These are phyloP conservation scores for Mortierella sp. DNA, from an alignment of 371 early-diverging fungal species.

Conservation along the genomic window DNA sequence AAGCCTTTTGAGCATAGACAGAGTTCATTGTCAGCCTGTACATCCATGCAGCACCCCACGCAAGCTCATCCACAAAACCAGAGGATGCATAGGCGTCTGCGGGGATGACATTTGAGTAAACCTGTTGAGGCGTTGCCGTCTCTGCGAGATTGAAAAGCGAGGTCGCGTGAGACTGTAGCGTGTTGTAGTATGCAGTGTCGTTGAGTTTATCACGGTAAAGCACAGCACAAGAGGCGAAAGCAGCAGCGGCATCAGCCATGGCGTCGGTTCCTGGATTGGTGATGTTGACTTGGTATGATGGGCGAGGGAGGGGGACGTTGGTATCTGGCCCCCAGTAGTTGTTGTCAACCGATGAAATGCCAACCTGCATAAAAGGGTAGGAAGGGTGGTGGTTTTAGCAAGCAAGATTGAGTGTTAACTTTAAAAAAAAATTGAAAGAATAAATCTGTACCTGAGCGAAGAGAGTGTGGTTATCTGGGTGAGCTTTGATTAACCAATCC, in stretches of 20 bases:
- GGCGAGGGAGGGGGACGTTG: conserved; percentile 67
- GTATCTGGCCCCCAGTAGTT: conserved; percentile 61
- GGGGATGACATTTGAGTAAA: conserved; percentile 64
- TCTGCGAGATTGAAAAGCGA: conserved; percentile 58
- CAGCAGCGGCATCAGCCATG: conserved; percentile 70
- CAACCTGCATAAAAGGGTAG: conserved; percentile 29
- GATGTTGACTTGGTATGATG: conserved; percentile 64
- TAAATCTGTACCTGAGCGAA: conserved; percentile 52
- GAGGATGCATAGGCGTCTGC: conserved; percentile 59
- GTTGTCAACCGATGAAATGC: conserved; percentile 45
- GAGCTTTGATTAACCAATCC: conserved; percentile 75
- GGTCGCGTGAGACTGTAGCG: conserved; percentile 58
- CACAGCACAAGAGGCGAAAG: conserved; percentile 72
- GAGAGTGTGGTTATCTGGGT: conserved; percentile 63
- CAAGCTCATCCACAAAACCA: conserved; percentile 65
- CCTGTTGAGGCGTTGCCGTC: conserved; percentile 64
- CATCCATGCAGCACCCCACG: conserved; percentile 75
- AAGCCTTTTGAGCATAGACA: conserved; percentile 63
- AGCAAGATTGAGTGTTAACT: neutral
- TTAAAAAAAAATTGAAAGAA: neutral
- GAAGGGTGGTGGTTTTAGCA: neutral
- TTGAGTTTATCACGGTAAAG: conserved; percentile 64
- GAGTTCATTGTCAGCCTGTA: conserved; percentile 64
- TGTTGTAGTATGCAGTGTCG: conserved; percentile 63
- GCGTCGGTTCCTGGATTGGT: conserved; percentile 69